Evolutionary conservation across 768 basidiomycete species (phyloP), one percentile per base, ranked within the genome.

Genomic region (Russula sp.): DNA sequence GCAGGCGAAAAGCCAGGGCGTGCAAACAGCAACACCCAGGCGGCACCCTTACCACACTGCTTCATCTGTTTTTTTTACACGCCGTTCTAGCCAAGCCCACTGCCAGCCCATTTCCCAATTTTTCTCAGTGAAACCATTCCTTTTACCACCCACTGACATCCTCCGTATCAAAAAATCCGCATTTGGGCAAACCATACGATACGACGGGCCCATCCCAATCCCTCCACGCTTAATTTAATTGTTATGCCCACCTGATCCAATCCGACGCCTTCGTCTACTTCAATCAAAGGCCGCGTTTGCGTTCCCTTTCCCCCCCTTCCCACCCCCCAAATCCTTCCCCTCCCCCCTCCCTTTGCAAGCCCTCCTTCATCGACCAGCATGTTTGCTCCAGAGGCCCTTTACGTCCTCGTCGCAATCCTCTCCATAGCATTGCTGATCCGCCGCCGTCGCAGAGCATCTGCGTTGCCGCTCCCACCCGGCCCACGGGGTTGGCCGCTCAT

Each of bases 401-500:
- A 65, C 45, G 39, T 65, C 35, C 13, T 51, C 11, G 64, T 63
- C 25, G 61, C 64, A 18, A 41, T 63, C 32, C 41, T 65, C 14
- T 25, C 51, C 9, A 34, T 63, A 13, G 51, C 46, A 7, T 43
- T 63, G 46, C 50, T 65, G 18, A 46, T 65, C 34, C 56, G 25
- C 61, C 47, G 58, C 16, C 48, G 61, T 34, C 57, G 64, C 10
- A 51, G 60, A 18, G 64, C 51, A 18, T 62, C 60, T 6, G 11
- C 55, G 3, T 20, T 56, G 16, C 65, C 56, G 6, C 54, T 58
- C 25, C 67, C 67, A 11, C 67, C 67, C 18, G 66, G 67, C n/a
- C 67, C 67, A n/a, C 53, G 50, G 13, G 63, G 66, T 10, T 59
- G 60, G 45, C 67, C 67, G 2, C 39, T 68, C 42, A 60, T 64